phyloP scores from a whole-genome alignment of 441 rosid genomes.

The Sinapis alba region DNA sequence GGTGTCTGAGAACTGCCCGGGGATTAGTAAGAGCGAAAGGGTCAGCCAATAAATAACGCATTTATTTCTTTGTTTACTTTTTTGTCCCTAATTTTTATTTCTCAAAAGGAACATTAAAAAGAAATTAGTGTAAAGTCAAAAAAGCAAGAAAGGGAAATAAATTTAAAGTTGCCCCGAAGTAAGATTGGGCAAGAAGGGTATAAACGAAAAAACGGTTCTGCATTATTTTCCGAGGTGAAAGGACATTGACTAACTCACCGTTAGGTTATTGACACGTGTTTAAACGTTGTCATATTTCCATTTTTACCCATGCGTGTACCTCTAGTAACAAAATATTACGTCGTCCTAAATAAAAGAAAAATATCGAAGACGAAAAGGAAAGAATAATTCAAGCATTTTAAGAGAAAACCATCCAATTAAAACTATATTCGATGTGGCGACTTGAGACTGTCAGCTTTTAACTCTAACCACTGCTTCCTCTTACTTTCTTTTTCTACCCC shows the following conservation, averaged over 20 bases:
- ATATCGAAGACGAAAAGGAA: neutral
- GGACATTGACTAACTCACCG: neutral
- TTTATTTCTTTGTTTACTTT: constrained; percentile 9
- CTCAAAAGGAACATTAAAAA: neutral
- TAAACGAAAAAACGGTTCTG: constrained; percentile 18
- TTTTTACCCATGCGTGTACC: constrained; percentile 30
- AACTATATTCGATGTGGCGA: constrained; percentile 30
- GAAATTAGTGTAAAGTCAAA: neutral
- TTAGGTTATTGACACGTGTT: constrained; percentile 26
- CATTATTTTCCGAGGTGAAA: constrained; percentile 8
- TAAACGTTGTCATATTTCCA: neutral
- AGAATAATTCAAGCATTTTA: constrained; percentile 24
- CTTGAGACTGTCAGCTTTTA: constrained; percentile 33
- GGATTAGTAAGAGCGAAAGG: constrained; percentile 14
- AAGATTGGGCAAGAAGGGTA: constrained; percentile 46
- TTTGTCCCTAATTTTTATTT: neutral
- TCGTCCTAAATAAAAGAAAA: neutral
- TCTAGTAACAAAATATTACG: constrained; percentile 23
- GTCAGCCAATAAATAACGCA: constrained; percentile 27
- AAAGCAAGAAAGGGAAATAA: constrained; percentile 8
- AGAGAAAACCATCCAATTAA: constrained; percentile 27
- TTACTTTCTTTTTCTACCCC: neutral
- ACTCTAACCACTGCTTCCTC: constrained; percentile 7
- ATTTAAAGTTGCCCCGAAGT: constrained; percentile 45
- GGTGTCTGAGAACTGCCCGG: constrained; percentile 31